phyloP scores from a whole-genome alignment of 1,284 basidiomycete species.

The Neolentinus lepideus region DNA sequence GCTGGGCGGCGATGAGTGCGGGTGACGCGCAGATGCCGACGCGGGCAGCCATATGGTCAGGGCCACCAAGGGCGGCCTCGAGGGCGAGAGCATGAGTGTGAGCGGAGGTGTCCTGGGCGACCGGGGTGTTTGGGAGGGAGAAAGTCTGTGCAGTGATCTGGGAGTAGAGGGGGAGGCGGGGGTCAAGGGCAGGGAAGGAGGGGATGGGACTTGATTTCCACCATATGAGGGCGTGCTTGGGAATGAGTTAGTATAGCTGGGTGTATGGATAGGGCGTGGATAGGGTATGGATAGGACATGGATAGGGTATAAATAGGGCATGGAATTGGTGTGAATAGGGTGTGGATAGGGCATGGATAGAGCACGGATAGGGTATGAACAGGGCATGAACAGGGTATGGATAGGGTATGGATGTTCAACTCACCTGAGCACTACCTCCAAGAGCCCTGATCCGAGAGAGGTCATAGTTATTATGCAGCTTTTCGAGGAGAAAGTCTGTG shows the following conservation, averaged over 20 bases:
- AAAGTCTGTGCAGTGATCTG: slow-evolving; percentile 65
- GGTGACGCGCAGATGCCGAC: slow-evolving; percentile 65
- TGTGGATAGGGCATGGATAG: not conserved
- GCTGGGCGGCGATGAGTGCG: slow-evolving; percentile 62
- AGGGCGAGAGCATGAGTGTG: slow-evolving; percentile 68
- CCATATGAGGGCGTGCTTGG: slow-evolving; percentile 73
- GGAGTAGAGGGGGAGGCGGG: slow-evolving; percentile 52
- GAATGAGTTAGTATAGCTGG: slow-evolving; percentile 3
- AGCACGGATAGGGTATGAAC: not conserved
- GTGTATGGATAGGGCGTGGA: not conserved
- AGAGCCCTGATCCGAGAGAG: slow-evolving; percentile 62
- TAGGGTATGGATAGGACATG: not conserved
- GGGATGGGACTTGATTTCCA: slow-evolving; percentile 69
- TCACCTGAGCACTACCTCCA: slow-evolving; percentile 67
- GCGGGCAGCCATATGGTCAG: slow-evolving; percentile 65
- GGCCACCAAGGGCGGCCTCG: slow-evolving; percentile 66
- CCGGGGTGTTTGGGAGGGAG: slow-evolving; percentile 68
- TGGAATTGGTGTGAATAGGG: not conserved
- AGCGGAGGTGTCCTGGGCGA: slow-evolving; percentile 71
- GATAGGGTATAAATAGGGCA: not conserved
- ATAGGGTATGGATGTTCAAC: slow-evolving; percentile 5
- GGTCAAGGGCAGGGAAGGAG: slow-evolving; percentile 59
- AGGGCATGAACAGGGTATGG: not conserved
- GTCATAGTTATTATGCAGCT: slow-evolving; percentile 61
- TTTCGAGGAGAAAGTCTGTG: slow-evolving; percentile 66